These are phyloP conservation scores for Salvia rosmarinus DNA, from an alignment of 257 asterid species.

Conservation along the genomic window DNA sequence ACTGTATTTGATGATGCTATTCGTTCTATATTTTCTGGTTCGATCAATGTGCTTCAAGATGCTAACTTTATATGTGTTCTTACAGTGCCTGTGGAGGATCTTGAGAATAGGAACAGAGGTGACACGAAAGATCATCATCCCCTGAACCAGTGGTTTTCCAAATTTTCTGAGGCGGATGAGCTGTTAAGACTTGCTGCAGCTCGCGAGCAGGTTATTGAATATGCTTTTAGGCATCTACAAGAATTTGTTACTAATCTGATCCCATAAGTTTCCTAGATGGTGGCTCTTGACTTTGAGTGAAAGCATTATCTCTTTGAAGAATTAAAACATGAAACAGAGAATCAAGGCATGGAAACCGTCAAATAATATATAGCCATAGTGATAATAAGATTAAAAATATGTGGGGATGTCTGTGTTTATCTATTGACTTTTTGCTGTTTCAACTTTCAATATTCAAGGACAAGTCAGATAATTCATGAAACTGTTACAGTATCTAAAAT, in stretches of 20 bases:
- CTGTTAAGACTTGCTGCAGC: slow-evolving; percentile 90
- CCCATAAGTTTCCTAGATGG: neutral
- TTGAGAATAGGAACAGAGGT: slow-evolving; percentile 58
- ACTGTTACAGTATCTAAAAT: neutral
- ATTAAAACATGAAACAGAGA: neutral
- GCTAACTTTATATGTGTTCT: slow-evolving; percentile 19
- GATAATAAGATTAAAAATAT: neutral
- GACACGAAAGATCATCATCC: slow-evolving; percentile 84
- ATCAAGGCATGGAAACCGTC: neutral
- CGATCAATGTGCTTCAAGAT: slow-evolving; percentile 21
- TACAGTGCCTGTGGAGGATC: slow-evolving; percentile 64
- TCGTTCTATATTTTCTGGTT: slow-evolving; percentile 4
- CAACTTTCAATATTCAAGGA: neutral
- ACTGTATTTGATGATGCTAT: slow-evolving; percentile 16
- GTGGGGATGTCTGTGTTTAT: slow-evolving; percentile 10
- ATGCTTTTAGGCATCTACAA: slow-evolving; percentile 18
- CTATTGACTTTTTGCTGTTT: neutral
- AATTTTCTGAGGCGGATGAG: slow-evolving; percentile 92
- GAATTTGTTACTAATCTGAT: slow-evolving; percentile 19
- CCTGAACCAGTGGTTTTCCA: slow-evolving; percentile 77
- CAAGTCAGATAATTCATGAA: neutral
- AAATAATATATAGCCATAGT: neutral
- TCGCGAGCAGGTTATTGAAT: slow-evolving; percentile 76
- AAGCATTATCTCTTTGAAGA: slow-evolving; percentile 1
- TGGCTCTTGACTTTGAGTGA: slow-evolving; percentile 24